phyloP scores from a whole-genome alignment of 495 filamentous ascomycete genomes.

The Aspergillus campestris region DNA sequence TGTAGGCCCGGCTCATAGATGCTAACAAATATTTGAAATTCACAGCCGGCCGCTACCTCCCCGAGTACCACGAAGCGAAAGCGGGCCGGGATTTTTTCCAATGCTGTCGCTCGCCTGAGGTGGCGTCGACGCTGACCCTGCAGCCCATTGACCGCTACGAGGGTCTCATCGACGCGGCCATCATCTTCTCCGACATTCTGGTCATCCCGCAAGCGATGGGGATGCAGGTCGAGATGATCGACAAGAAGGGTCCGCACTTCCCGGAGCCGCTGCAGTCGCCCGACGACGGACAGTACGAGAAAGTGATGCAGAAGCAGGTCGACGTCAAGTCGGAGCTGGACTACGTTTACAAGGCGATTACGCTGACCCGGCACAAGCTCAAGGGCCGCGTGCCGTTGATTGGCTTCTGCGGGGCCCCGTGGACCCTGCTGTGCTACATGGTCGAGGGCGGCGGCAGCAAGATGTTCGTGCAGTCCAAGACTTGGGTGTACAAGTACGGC shows the following conservation, averaged over 20 bases:
- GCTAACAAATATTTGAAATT: no score
- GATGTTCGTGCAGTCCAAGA: slow-evolving; percentile 84
- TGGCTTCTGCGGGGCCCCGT: slow-evolving; percentile 96
- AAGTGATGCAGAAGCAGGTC: slow-evolving; percentile 66
- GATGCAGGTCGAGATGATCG: slow-evolving; percentile 94
- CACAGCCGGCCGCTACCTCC: slow-evolving; percentile 92
- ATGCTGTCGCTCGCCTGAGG: slow-evolving; percentile 87
- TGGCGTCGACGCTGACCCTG: slow-evolving; percentile 83
- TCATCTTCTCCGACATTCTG: slow-evolving; percentile 98
- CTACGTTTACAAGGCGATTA: slow-evolving; percentile 94
- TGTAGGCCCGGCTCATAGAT: no score
- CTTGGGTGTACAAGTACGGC: slow-evolving; percentile 89
- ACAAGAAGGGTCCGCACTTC: slow-evolving; percentile 92
- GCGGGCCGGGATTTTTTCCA: slow-evolving; percentile 87
- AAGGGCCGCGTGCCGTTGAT: slow-evolving; percentile 82
- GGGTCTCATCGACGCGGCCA: slow-evolving; percentile 89
- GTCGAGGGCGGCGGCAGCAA: slow-evolving; percentile 94
- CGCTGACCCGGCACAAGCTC: slow-evolving; percentile 80
- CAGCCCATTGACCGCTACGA: slow-evolving; percentile 89
- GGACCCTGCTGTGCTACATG: slow-evolving; percentile 98
- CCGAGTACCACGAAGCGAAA: slow-evolving; percentile 95
- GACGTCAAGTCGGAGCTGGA: slow-evolving; percentile 76
- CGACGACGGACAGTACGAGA: slow-evolving; percentile 68
- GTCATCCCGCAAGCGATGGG: slow-evolving; percentile 97
- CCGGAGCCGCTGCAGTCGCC: slow-evolving; percentile 73